Evolutionary conservation across 495 filamentous ascomycete genomes (phyloP), one percentile per base, ranked within the genome.

Genomic region (Trichocladium uniseriatum): DNA sequence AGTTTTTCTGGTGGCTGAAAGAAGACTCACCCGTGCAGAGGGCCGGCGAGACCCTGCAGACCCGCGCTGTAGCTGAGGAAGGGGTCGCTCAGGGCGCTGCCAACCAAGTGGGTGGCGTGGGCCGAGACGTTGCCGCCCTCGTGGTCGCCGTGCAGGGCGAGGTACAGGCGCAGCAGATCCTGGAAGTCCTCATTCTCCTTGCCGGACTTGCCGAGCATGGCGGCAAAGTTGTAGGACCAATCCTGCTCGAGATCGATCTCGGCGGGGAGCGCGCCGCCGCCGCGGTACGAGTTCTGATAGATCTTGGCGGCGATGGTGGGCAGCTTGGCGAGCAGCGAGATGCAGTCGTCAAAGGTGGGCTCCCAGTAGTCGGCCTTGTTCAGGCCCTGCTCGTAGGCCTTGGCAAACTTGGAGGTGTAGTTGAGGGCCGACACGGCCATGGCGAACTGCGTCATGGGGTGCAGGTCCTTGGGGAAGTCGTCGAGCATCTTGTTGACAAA

Each of bases 361-460:
- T 98, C 94, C 92, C 92, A 98, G 78, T 97, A 97, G 56, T 95
- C 86, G 37, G 85, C 83, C 75, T 97, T 98, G 69, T 80, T 80
- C 42, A 96, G 72, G 21, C 92, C 92, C 51, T 85, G 70, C 66
- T 87, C 92, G 66, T 98, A 98, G 24, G 84, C 82, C 68, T 88
- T 88, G 48, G 92, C 92, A 60, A 98, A 98, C 53, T 81, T 78
- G 54, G 87, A 94, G 45, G 86, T 86, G 68, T 95, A 84, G 69
- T 92, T 96, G 43, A 98, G 79, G 8, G 92, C 84, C 16, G 89
- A 92, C 24, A 97, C 91, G 22, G 89, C 88, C 58, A 94, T 88
- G 42, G 92, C 82, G 54, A 98, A 87, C 67, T 98, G 92, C 20
- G 92, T 96, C 92, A 98, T 98, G 37, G 92, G 92, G 68, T 98